Evolutionary conservation across 1,284 basidiomycete genomes (phyloP), one percentile per base, ranked within the genome.

Genomic region (Trametes pubescens): DNA sequence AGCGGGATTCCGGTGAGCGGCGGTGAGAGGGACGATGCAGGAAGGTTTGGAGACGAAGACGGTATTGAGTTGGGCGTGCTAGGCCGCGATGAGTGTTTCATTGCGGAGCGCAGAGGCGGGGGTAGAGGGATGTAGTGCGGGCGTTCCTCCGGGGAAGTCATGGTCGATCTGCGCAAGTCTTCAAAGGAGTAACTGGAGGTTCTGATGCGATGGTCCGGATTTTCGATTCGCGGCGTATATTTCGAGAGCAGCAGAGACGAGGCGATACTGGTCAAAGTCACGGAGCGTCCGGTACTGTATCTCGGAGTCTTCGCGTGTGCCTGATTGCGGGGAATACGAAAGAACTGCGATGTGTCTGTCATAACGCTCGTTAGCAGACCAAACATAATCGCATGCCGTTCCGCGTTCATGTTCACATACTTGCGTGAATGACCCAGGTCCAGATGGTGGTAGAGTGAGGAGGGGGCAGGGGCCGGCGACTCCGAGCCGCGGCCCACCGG

Each of bases 101-200:
- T 77, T 21, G 84, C 84, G 13, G 84, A 85, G 53, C 85, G 83
- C 32, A 84, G 76, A 44, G 77, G 72, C 46, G 69, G 74, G 4
- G 71, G 65, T 18, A 75, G 59, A 14, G 74, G 62, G 57, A 75
- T 71, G 65, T 74, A 67, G 13, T 66, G 65, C 21, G 74, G 69
- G 44, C 65, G 67, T 52, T 75, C 29, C 29, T 32, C 76, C 16
- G 71, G 66, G 35, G 74, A 72, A 37, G 62, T 58, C 65, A 72
- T 71, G 52, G 62, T 65, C 38, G 59, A 56, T 55, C 26, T 55
- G 22, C 22, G 22, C 8, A 34, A 26, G 4, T 18, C 37, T 29
- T 29, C 21, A 18, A 18, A 14, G 37, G 11, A 4, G 26, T 37
- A 10, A n/a, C n/a, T n/a, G 37, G 4, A n/a, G 13, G 37, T 26